Evolutionary conservation across 139 green algal species (phyloP).

Genomic region (Chlamydomonas eustigma): DNA sequence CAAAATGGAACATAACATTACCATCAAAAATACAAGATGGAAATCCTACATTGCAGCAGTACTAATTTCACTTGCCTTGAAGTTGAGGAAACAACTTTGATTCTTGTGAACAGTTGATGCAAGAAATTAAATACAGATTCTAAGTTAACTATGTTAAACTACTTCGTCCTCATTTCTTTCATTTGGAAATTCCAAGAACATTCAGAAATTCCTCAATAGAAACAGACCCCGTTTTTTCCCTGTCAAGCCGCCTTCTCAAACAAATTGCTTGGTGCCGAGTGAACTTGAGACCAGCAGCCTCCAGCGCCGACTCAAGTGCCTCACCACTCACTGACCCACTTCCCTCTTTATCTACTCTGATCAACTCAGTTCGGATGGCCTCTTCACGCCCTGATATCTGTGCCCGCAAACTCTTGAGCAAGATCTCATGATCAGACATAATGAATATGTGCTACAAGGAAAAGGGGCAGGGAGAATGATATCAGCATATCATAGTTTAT

Average conservation of each 20-base stretch:
- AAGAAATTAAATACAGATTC: too few species aligned
- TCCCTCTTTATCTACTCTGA: constrained; percentile 50
- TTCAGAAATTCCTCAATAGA: constrained; percentile 51
- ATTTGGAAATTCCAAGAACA: constrained; percentile 8
- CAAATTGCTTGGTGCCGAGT: constrained; percentile 64
- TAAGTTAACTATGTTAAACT: too few species aligned
- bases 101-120: too few species aligned
- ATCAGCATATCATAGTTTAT: constrained; percentile 3
- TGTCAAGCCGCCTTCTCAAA: constrained; percentile 50
- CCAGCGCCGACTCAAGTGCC: constrained; percentile 45
- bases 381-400: constrained; percentile 50
- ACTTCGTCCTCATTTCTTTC: too few species aligned
- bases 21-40: too few species aligned
- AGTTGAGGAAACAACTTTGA: too few species aligned
- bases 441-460: constrained; percentile 75
- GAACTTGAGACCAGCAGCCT: constrained; percentile 49
- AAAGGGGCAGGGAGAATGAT: too few species aligned
- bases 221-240: constrained; percentile 42
- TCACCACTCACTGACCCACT: constrained; percentile 32
- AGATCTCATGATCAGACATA: constrained; percentile 55
- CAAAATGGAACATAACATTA: too few species aligned
- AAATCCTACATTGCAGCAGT: too few species aligned
- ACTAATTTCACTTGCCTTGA: too few species aligned
- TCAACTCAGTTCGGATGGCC: constrained; percentile 48
- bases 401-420: constrained; percentile 40